A percentile compares a stretch with the other conserved stretches of the same genome.
Evolutionary conservation across 1,139 yeast genomes (phyloP).

Genomic region (Eremothecium sinecaudum): DNA sequence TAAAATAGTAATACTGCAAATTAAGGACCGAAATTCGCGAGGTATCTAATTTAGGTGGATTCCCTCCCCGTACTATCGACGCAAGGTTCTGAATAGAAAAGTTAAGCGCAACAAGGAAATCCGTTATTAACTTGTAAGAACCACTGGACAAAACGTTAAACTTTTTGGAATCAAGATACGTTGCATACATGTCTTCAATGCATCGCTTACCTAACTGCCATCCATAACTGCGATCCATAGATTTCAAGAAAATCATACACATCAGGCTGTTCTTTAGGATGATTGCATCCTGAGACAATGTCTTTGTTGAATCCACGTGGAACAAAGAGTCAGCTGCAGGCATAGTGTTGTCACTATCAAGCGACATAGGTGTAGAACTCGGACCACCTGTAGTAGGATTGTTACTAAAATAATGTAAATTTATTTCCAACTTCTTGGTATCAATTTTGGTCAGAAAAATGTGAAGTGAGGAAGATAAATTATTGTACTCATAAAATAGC

Average conservation of each 20-base stretch:
- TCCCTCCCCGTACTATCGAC: conserved; percentile 13
- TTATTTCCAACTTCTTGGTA: conserved; percentile 24
- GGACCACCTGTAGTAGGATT: neutral
- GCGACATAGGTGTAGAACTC: conserved; percentile 6
- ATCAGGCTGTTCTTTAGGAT: conserved; percentile 25
- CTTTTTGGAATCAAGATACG: conserved; percentile 19
- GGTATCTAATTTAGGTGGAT: conserved; percentile 16
- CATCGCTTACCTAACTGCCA: conserved; percentile 20
- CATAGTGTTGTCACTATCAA: conserved; percentile 2
- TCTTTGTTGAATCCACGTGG: conserved; percentile 5
- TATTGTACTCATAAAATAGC: conserved; percentile 26
- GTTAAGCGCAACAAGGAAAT: conserved; percentile 27
- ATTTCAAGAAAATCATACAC: conserved; percentile 23
- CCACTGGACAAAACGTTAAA: conserved; percentile 22
- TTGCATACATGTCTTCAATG: conserved; percentile 16
- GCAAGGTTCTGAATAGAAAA: conserved; percentile 28
- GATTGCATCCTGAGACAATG: conserved; percentile 19
- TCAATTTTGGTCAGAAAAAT: conserved; percentile 27
- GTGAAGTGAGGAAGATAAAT: conserved; percentile 17
- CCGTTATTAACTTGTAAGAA: conserved; percentile 23
- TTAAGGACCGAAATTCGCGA: conserved; percentile 26
- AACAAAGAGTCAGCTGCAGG: conserved; percentile 4
- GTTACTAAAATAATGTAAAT: conserved; percentile 12
- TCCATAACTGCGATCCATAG: conserved; percentile 19
- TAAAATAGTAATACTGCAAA: conserved; percentile 31